phyloP scores from a whole-genome alignment of 2,329 filamentous ascomycete species.

The Lasiodiplodia hormozganensis region DNA sequence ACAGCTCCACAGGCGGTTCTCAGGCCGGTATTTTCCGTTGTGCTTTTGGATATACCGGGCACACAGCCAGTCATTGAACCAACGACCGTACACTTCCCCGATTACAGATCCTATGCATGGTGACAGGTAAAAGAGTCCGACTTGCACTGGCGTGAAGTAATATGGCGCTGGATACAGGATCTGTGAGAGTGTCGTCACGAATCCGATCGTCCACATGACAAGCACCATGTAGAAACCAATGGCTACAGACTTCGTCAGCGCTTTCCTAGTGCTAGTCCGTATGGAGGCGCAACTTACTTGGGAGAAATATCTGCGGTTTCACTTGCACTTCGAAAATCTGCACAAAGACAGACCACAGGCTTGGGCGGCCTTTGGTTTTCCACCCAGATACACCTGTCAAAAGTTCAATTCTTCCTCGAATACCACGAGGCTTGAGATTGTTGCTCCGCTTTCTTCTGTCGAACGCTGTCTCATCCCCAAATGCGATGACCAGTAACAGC shows the following conservation, averaged over 20 bases:
- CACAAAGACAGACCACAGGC: background rate
- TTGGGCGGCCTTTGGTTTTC: slow-evolving; percentile 4
- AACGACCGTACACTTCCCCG: slow-evolving; percentile 44
- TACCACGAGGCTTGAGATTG: slow-evolving; percentile 9
- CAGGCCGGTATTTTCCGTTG: slow-evolving; percentile 33
- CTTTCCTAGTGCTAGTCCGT: no score
- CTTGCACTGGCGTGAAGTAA: slow-evolving; percentile 29
- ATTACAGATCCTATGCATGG: slow-evolving; percentile 43
- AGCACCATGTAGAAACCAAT: slow-evolving; percentile 33
- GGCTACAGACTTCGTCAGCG: background rate
- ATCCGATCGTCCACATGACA: slow-evolving; percentile 39
- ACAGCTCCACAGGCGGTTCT: slow-evolving; percentile 41
- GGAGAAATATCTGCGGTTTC: slow-evolving; percentile 5
- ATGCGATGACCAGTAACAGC: slow-evolving; percentile 37
- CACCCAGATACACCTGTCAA: slow-evolving; percentile 5
- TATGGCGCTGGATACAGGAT: slow-evolving; percentile 35
- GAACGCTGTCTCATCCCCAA: slow-evolving; percentile 45
- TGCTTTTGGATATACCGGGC: slow-evolving; percentile 42
- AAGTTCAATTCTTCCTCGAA: slow-evolving; percentile 5
- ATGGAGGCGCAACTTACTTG: background rate
- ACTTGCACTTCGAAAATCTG: background rate
- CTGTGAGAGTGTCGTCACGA: slow-evolving; percentile 36
- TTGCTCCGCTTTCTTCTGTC: slow-evolving; percentile 33
- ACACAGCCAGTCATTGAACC: slow-evolving; percentile 46
- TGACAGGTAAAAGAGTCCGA: slow-evolving; percentile 43